phyloP scores from a whole-genome alignment of 2,329 filamentous ascomycete genomes.

The Penicillium sclerotiorum region DNA sequence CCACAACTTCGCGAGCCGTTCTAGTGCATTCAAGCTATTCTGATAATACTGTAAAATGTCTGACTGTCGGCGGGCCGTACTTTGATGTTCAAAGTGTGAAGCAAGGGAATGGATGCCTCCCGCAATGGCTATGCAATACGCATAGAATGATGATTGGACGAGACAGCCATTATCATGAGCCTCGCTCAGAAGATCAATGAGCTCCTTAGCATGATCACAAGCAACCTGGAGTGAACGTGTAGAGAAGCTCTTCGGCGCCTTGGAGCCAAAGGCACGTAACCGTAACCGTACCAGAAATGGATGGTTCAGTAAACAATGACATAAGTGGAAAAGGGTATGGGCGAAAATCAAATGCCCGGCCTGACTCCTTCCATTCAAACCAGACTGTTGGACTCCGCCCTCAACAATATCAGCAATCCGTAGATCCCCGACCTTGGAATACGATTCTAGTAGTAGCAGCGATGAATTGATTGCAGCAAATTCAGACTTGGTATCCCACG shows the following conservation, averaged over 20 bases:
- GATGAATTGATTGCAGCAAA: conserved; percentile 36
- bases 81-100: conserved; percentile 16
- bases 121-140: conserved; percentile 37
- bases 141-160: conserved; percentile 34
- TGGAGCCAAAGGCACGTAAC: conserved; percentile 26
- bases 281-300: conserved; percentile 36
- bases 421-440: conserved; percentile 26
- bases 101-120: conserved; percentile 22
- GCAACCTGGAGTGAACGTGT: conserved; percentile 28
- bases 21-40: conserved; percentile 18
- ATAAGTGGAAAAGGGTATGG: conserved; percentile 37
- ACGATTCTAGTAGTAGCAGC: conserved; percentile 35
- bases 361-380: conserved; percentile 22
- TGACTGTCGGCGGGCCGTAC: conserved; percentile 1
- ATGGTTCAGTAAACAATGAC: conserved; percentile 41
- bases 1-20: conserved; percentile 21
- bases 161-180: conserved; percentile 22
- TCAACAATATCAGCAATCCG: conserved; percentile 20
- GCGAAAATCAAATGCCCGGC: conserved; percentile 34
- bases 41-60: conserved; percentile 19
- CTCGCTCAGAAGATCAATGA: conserved; percentile 30
- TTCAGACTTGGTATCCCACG: conserved; percentile 41
- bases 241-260: conserved; percentile 34
- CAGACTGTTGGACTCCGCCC: neutral
- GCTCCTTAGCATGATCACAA: conserved; percentile 32